phyloP scores from a whole-genome alignment of 176 grass and related monocot species.

The Triticum timopheevii region DNA sequence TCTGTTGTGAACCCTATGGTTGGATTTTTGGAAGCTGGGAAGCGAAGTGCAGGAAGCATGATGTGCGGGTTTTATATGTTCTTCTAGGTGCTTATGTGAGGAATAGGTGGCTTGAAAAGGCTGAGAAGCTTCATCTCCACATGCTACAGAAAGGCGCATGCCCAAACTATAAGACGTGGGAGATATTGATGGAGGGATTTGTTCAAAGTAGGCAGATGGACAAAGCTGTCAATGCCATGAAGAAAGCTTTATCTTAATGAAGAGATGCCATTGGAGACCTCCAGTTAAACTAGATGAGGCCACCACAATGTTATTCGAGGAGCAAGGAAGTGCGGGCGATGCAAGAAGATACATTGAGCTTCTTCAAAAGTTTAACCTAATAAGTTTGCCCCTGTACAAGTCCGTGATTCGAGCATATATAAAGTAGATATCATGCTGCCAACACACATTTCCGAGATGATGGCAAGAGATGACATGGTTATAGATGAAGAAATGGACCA shows the following conservation, averaged over 20 bases:
- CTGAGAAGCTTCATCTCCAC: conserved; percentile 64
- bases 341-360: conserved; percentile 39
- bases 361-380: conserved; percentile 51
- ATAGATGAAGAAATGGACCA: conserved; percentile 53
- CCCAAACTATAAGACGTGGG: conserved; percentile 88
- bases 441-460: neutral
- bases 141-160: conserved; percentile 56
- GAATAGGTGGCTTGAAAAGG: conserved; percentile 78
- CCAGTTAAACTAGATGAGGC: conserved; percentile 35
- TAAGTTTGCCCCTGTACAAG: conserved; percentile 64
- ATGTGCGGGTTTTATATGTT: conserved; percentile 69
- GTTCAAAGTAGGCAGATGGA: conserved; percentile 61
- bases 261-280: conserved; percentile 51
- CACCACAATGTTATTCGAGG: conserved; percentile 58
- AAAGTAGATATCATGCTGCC: conserved; percentile 34
- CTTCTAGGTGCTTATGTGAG: conserved; percentile 82
- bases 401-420: conserved; percentile 53
- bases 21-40: conserved; percentile 74
- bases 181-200: conserved; percentile 80
- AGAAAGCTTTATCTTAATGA: conserved; percentile 63
- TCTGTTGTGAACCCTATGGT: too few species aligned
- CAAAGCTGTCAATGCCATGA: conserved; percentile 70
- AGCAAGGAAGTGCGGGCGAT: conserved; percentile 32
- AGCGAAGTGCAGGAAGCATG: conserved; percentile 48
- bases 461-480: conserved; percentile 47